These are phyloP conservation scores for Anthoceros angustus DNA, from an alignment of 225 moss, liverwort and hornwort genomes.

Conservation along the genomic window DNA sequence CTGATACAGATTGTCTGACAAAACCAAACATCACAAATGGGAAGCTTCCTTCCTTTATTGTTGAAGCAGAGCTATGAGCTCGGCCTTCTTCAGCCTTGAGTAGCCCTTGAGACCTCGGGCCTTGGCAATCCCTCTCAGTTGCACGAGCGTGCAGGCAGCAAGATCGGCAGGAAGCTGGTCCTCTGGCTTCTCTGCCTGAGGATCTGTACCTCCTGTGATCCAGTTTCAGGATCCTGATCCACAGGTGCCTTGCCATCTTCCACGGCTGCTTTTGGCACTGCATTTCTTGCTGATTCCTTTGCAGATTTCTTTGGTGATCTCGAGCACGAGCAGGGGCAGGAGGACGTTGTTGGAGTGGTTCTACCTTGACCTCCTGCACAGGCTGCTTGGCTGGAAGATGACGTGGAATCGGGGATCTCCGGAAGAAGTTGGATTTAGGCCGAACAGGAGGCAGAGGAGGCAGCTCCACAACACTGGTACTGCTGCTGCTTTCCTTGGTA, in stretches of 20 bases:
- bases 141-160: slow-evolving; percentile 29
- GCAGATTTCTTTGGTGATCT: too few relatives aligned
- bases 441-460: neutral
- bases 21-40: too few relatives aligned
- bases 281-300: too few relatives aligned
- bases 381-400: neutral
- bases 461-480: too few relatives aligned
- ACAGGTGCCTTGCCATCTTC: neutral
- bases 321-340: neutral
- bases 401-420: neutral
- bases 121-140: slow-evolving; percentile 53
- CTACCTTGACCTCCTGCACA: neutral
- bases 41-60: too few relatives aligned
- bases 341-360: neutral
- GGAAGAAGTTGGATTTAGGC: neutral
- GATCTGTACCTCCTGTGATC: neutral
- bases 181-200: neutral
- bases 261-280: too few relatives aligned
- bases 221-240: neutral
- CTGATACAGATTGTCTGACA: too few relatives aligned
- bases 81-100: slow-evolving; percentile 49
- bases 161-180: slow-evolving; percentile 4
- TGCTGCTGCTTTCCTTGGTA: too few relatives aligned
- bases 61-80: slow-evolving; percentile 40
- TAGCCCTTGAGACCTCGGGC: slow-evolving; percentile 55